phyloP scores from a whole-genome alignment of 163 green algal genomes.

The Chlamydomonas reinhardtii region DNA sequence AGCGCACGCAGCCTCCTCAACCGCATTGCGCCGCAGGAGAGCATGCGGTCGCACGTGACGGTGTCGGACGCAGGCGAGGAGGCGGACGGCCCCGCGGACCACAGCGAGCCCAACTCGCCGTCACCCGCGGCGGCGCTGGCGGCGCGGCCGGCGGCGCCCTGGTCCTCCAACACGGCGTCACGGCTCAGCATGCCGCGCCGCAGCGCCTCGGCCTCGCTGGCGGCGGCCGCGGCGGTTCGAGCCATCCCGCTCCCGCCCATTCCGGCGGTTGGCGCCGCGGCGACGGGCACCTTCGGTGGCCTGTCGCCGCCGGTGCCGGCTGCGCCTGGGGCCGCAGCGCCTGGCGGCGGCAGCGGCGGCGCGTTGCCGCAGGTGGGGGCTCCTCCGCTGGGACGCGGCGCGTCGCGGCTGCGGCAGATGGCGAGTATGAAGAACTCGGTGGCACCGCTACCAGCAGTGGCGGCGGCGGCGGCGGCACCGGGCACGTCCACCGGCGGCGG shows the following conservation, averaged over 20 bases:
- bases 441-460: background rate
- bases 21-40: constrained; percentile 12
- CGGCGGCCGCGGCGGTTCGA: background rate
- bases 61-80: background rate
- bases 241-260: background rate
- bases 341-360: too few species aligned
- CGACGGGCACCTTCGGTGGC: too few species aligned
- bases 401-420: constrained; percentile 23
- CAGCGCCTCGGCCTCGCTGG: background rate
- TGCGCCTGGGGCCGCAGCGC: too few species aligned
- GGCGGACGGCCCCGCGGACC: background rate
- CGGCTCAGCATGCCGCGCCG: background rate
- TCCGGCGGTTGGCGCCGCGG: too few species aligned
- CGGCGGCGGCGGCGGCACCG: background rate
- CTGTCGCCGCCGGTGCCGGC: background rate
- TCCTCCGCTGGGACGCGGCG: background rate
- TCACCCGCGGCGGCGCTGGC: background rate
- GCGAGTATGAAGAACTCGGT: background rate
- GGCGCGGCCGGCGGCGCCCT: background rate
- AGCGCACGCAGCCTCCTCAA: background rate
- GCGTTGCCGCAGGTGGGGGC: background rate
- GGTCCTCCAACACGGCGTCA: background rate
- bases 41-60: constrained; percentile 1
- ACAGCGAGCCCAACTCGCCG: background rate
- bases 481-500: background rate